These are phyloP conservation scores for Penicillium sp. DNA, from an alignment of 2,329 filamentous ascomycete genomes.

Conservation along the genomic window DNA sequence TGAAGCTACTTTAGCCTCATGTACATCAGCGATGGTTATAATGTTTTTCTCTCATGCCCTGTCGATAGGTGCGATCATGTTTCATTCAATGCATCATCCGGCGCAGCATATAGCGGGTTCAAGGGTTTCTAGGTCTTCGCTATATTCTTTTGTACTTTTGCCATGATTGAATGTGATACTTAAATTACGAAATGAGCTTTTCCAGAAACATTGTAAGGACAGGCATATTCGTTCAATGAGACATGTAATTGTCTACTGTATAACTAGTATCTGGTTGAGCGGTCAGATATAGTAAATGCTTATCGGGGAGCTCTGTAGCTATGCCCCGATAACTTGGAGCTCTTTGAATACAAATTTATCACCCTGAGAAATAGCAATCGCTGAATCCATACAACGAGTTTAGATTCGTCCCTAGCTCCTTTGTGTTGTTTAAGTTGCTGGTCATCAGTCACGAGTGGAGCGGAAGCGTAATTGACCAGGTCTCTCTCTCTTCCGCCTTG, in stretches of 20 bases:
- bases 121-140: slow-evolving; percentile 11
- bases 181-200: neutral
- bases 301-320: slow-evolving; percentile 1
- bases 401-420: neutral
- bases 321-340: neutral
- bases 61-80: slow-evolving; percentile 14
- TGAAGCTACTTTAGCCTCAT: slow-evolving; percentile 4
- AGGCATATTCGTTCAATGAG: neutral
- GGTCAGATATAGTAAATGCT: neutral
- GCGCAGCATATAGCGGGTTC: slow-evolving; percentile 24
- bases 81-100: slow-evolving; percentile 23
- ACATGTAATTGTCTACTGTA: no score
- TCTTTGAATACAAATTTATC: neutral
- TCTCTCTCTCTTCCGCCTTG: slow-evolving; percentile 13
- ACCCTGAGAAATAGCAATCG: neutral
- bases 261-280: neutral
- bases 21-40: slow-evolving; percentile 22
- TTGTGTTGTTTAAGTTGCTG: neutral
- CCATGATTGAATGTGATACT: slow-evolving; percentile 24
- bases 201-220: neutral
- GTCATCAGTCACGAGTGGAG: slow-evolving; percentile 16
- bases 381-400: neutral
- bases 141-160: slow-evolving; percentile 20
- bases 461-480: slow-evolving; percentile 15
- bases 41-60: slow-evolving; percentile 9